Evolutionary conservation across 164 flowering plant genomes (phyloP).

Genomic region (Annona squamosa): DNA sequence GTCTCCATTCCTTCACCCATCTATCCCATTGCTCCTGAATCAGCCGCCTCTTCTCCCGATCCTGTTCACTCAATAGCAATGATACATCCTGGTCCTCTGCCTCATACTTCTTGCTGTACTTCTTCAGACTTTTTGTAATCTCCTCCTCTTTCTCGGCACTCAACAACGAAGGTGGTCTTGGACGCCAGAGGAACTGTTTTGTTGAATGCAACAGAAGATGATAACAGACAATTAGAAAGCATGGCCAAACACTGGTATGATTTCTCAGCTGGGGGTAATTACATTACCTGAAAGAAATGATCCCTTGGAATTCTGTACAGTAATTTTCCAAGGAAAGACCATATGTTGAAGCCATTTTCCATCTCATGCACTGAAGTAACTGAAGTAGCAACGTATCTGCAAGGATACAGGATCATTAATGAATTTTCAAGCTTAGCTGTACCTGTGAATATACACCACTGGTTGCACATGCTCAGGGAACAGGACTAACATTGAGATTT

Average conservation of each 20-base stretch:
- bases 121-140: conserved; percentile 84
- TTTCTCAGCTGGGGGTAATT: no score
- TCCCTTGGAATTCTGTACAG: conserved; percentile 80
- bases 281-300: conserved; percentile 76
- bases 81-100: conserved; percentile 94
- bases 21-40: conserved; percentile 85
- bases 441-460: no score
- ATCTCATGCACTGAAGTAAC: conserved; percentile 98
- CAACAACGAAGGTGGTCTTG: conserved; percentile 80
- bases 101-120: conserved; percentile 93
- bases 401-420: not conserved
- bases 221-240: not conserved
- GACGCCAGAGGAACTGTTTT: conserved; percentile 81
- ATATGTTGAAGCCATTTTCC: conserved; percentile 93
- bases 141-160: conserved; percentile 88
- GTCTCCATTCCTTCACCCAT: conserved; percentile 73
- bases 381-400: conserved; percentile 85
- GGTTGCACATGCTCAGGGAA: no score
- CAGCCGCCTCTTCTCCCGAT: conserved; percentile 72
- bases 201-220: not conserved
- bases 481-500: no score
- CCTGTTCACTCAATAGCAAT: conserved; percentile 75
- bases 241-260: not conserved
- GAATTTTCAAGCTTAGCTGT: no score
- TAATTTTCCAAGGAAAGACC: conserved; percentile 91